Conservation (phyloP, 1,139 yeast species). For the Debaryomyces fabryi region DNA sequence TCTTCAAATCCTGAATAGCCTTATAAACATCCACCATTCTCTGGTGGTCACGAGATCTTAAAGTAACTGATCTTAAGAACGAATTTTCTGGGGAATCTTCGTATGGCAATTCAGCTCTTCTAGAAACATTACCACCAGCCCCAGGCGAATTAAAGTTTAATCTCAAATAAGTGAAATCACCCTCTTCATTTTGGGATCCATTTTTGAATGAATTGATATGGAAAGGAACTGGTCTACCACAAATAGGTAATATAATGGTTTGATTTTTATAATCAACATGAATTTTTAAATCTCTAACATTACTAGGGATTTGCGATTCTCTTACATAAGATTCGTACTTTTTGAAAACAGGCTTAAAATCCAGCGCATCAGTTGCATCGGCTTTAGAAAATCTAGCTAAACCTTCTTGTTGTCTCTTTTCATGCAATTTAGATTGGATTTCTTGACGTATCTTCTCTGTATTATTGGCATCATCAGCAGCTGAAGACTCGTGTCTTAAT, state of each 20-base stretch:
- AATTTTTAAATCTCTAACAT: constrained; percentile 80
- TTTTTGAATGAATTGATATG: constrained; percentile 93
- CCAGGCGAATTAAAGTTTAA: constrained; percentile 95
- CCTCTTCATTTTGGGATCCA: constrained; percentile 95
- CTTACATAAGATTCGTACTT: constrained; percentile 93
- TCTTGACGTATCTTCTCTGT: constrained; percentile 82
- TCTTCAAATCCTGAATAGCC: constrained; percentile 89
- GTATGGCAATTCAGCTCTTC: constrained; percentile 81
- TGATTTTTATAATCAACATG: constrained; percentile 88
- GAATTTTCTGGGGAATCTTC: constrained; percentile 87
- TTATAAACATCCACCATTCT: constrained; percentile 90
- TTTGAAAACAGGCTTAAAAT: constrained; percentile 75
- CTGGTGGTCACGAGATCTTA: constrained; percentile 88
- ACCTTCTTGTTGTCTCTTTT: constrained; percentile 85
- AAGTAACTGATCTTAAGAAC: constrained; percentile 83
- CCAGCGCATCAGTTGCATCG: constrained; percentile 68
- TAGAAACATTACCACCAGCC: constrained; percentile 69
- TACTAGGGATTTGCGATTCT: constrained; percentile 85
- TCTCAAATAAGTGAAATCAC: constrained; percentile 88
- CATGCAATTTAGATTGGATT: constrained; percentile 81
- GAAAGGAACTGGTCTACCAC: constrained; percentile 97
- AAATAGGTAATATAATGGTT: constrained; percentile 86
- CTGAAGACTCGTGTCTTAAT: constrained; percentile 73
- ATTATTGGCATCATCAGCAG: constrained; percentile 65
- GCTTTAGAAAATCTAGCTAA: constrained; percentile 73